These are phyloP conservation scores for Phytophthora gonapodyides DNA, from an alignment of 352 stramenopile species.

Conservation along the genomic window DNA sequence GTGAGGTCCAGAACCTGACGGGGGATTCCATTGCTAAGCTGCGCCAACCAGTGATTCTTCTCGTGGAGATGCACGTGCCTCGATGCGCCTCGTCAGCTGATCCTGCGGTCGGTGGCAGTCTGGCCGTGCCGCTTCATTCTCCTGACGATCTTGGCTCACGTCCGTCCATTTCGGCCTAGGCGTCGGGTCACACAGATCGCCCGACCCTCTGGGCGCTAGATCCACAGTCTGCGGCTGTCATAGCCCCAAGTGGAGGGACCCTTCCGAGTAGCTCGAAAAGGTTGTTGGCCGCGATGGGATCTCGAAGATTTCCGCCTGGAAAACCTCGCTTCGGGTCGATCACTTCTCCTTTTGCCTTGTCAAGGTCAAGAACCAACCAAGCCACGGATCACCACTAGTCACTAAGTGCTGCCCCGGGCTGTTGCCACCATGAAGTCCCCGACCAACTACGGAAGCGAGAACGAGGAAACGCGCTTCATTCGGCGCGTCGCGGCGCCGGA, in stretches of 20 bases:
- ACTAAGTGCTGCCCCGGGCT: slow-evolving; percentile 24
- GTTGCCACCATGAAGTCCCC: slow-evolving; percentile 58
- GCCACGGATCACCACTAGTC: slow-evolving; percentile 16
- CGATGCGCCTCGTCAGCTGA: slow-evolving; percentile 4
- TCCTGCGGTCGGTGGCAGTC: slow-evolving; percentile 5
- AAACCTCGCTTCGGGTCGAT: not conserved
- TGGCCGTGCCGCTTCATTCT: slow-evolving; percentile 15
- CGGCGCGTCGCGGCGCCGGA: slow-evolving; percentile 58
- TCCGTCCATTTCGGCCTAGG: slow-evolving; percentile 22
- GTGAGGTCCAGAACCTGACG: too few relatives aligned
- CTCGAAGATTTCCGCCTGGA: too few relatives aligned
- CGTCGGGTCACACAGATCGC: slow-evolving; percentile 12
- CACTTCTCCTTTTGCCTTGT: slow-evolving; percentile 30
- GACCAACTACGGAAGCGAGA: slow-evolving; percentile 65
- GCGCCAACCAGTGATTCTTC: too few relatives aligned
- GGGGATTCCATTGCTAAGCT: too few relatives aligned
- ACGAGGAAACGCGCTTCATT: slow-evolving; percentile 66
- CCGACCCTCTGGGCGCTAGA: slow-evolving; percentile 25
- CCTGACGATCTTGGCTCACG: slow-evolving; percentile 12
- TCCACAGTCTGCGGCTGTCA: slow-evolving; percentile 23
- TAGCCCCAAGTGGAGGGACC: not conserved
- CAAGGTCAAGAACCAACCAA: slow-evolving; percentile 11
- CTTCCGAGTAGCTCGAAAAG: too few relatives aligned
- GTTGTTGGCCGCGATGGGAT: too few relatives aligned
- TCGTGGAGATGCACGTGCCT: too few relatives aligned